phyloP scores from a whole-genome alignment of 768 basidiomycete genomes.

The Amanita rubescens region DNA sequence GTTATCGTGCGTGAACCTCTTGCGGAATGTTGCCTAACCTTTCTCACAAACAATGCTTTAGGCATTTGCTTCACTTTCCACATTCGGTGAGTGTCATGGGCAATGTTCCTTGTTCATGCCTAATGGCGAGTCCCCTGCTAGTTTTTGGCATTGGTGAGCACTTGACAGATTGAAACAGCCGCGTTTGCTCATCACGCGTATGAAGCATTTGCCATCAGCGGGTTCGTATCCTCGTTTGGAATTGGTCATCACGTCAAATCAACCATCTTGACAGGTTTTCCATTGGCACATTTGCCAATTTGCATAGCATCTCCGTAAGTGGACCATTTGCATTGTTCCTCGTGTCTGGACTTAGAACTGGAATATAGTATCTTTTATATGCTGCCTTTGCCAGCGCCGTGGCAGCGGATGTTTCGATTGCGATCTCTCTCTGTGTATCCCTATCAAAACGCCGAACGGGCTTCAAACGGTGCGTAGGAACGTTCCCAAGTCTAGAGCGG shows the following conservation, averaged over 20 bases:
- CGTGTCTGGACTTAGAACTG: neutral
- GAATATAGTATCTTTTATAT: slow-evolving; percentile 23
- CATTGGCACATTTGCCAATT: too few relatives aligned
- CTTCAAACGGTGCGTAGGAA: slow-evolving; percentile 17
- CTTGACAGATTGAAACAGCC: too few relatives aligned
- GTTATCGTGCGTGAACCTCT: neutral
- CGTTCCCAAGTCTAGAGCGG: neutral
- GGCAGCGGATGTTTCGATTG: slow-evolving; percentile 33
- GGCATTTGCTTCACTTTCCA: slow-evolving; percentile 11
- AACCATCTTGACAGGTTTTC: too few relatives aligned
- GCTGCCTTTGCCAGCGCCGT: slow-evolving; percentile 27
- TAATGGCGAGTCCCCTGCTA: slow-evolving; percentile 1
- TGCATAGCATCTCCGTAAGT: slow-evolving; percentile 23
- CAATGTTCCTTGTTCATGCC: neutral
- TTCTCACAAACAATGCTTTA: neutral
- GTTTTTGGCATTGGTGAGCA: slow-evolving; percentile 12
- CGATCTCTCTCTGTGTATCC: slow-evolving; percentile 26
- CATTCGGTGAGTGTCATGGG: slow-evolving; percentile 13
- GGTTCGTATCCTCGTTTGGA: too few relatives aligned
- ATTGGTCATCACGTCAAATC: too few relatives aligned
- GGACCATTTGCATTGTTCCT: too few relatives aligned
- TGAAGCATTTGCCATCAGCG: too few relatives aligned
- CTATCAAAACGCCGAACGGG: slow-evolving; percentile 25
- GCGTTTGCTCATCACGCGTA: too few relatives aligned
- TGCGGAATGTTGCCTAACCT: too few relatives aligned